These are phyloP conservation scores for Diospyros lotus DNA, from an alignment of 148 eudicot genomes.

Conservation along the genomic window DNA sequence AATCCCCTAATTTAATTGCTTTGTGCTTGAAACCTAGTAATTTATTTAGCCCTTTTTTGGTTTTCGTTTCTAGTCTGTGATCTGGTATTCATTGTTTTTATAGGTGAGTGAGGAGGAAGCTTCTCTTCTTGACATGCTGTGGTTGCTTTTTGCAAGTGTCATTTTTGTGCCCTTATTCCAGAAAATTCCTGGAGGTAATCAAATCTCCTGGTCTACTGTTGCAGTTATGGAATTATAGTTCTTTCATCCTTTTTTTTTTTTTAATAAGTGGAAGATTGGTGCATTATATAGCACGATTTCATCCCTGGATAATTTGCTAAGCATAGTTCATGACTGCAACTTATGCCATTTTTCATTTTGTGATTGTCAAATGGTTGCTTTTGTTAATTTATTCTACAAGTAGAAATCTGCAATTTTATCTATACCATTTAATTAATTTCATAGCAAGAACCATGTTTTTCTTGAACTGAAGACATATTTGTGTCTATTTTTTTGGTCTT, in stretches of 20 bases:
- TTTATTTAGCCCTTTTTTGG: not conserved
- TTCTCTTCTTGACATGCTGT: slow-evolving; percentile 75
- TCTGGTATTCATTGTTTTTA: not conserved
- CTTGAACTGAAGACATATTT: not conserved
- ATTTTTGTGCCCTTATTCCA: slow-evolving; percentile 85
- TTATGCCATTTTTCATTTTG: too few species aligned
- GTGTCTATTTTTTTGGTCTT: not conserved
- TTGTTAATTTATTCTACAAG: not conserved
- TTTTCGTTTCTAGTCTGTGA: not conserved
- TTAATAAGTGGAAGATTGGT: too few species aligned
- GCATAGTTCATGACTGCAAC: too few species aligned
- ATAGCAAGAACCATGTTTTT: not conserved
- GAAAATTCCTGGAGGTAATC: slow-evolving; percentile 85
- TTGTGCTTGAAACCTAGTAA: not conserved
- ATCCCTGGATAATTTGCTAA: too few species aligned
- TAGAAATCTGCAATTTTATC: not conserved
- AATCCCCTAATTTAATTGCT: not conserved
- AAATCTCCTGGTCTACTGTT: not conserved
- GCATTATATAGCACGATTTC: too few species aligned
- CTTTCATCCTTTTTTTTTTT: too few species aligned
- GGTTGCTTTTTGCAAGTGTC: slow-evolving; percentile 88
- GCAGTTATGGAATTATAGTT: too few species aligned
- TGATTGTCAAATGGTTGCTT: too few species aligned
- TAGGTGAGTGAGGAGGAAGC: slow-evolving; percentile 91
- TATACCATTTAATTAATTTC: not conserved